Evolutionary conservation across 75 land plant species (phyloP).

Genomic region (Cryptomeria japonica): DNA sequence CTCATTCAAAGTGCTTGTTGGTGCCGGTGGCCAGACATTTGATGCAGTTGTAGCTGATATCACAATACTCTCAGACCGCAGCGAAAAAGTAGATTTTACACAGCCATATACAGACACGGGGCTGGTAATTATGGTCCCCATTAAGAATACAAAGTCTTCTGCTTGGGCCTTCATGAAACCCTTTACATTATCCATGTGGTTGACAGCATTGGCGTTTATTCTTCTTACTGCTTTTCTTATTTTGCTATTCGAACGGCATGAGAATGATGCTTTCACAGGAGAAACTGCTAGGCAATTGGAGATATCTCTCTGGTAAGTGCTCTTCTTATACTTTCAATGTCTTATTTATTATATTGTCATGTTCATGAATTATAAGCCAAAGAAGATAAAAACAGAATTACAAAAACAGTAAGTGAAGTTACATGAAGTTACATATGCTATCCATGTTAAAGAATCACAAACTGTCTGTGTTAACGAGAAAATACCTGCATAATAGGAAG

Average conservation of each 20-base stretch:
- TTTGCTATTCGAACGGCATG: slow-evolving; percentile 32
- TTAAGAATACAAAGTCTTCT: slow-evolving; percentile 19
- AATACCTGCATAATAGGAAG: too few species aligned
- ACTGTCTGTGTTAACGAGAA: too few species aligned
- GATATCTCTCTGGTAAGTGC: background rate
- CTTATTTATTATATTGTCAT: background rate
- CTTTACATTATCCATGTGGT: slow-evolving; percentile 38
- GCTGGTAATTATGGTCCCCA: slow-evolving; percentile 39
- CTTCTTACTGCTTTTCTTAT: slow-evolving; percentile 33
- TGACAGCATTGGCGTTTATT: slow-evolving; percentile 34
- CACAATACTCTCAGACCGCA: slow-evolving; percentile 42
- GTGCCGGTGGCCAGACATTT: slow-evolving; percentile 35
- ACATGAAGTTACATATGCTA: too few species aligned
- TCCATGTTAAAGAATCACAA: background rate
- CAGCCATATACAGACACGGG: slow-evolving; percentile 46
- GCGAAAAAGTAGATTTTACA: slow-evolving; percentile 44
- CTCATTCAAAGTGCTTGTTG: background rate
- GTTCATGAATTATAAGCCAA: background rate
- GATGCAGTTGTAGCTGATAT: slow-evolving; percentile 66
- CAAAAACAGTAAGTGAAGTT: background rate
- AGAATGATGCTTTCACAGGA: background rate
- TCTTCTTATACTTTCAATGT: background rate
- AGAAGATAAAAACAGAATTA: background rate
- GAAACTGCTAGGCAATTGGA: slow-evolving; percentile 10
- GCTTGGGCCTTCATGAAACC: slow-evolving; percentile 50